phyloP scores from a whole-genome alignment of 1,284 basidiomycete species.

The Ustilago curta region DNA sequence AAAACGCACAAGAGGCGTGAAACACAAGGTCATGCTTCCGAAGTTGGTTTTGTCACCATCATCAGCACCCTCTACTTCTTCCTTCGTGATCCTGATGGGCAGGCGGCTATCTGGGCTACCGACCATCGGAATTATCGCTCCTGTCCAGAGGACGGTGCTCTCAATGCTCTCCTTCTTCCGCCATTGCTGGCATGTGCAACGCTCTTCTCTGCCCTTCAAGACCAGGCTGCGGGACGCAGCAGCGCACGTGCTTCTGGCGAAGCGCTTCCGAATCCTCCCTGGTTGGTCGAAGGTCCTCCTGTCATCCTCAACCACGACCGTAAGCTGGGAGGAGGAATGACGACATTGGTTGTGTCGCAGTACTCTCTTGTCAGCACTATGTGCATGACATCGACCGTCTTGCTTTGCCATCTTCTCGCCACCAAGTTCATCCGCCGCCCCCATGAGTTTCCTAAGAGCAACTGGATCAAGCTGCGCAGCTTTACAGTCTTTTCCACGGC shows the following conservation, averaged over 20 bases:
- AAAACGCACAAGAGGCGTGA: conserved; percentile 30
- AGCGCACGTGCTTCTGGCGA: conserved; percentile 48
- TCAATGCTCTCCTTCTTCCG: conserved; percentile 55
- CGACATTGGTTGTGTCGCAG: conserved; percentile 51
- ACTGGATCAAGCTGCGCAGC: conserved; percentile 67
- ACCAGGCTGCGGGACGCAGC: conserved; percentile 45
- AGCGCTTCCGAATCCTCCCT: conserved; percentile 46
- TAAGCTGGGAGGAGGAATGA: conserved; percentile 39
- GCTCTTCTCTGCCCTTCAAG: conserved; percentile 54
- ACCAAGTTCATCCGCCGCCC: conserved; percentile 54
- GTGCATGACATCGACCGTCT: conserved; percentile 53
- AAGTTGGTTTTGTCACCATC: conserved; percentile 47
- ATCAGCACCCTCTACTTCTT: conserved; percentile 52
- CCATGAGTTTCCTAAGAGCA: conserved; percentile 60
- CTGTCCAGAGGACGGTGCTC: conserved; percentile 57
- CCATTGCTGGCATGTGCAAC: conserved; percentile 53
- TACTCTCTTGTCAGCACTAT: conserved; percentile 57
- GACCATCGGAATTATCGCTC: conserved; percentile 58
- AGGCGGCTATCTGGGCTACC: conserved; percentile 61
- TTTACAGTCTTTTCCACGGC: conserved; percentile 68
- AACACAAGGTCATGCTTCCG: conserved; percentile 44
- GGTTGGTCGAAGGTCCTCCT: conserved; percentile 53
- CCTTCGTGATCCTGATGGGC: conserved; percentile 38
- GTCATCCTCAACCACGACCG: conserved; percentile 43
- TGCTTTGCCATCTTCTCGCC: conserved; percentile 49